Conservation (phyloP, 164 flowering plant species). For the Euptelea pleiosperma region DNA sequence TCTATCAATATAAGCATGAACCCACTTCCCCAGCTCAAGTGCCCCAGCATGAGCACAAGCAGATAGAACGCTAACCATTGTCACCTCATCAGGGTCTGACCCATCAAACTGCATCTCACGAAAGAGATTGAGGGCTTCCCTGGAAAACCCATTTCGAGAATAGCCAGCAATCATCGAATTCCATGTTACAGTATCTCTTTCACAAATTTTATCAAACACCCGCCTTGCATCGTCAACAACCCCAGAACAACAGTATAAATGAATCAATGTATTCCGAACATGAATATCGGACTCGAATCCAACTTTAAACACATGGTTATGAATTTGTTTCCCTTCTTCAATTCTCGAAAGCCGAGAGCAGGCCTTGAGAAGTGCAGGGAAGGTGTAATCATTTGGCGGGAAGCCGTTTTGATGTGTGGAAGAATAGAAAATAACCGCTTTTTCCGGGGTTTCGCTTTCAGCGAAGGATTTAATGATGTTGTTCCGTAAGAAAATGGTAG, state of each 20-base stretch:
- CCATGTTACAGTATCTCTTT: constrained; percentile 19
- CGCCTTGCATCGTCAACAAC: not conserved
- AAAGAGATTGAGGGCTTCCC: constrained; percentile 14
- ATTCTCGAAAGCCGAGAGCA: constrained; percentile 14
- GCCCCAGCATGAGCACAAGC: constrained; percentile 20
- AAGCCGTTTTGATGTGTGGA: constrained; percentile 12
- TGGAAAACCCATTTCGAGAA: constrained; percentile 13
- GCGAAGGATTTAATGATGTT: constrained; percentile 12
- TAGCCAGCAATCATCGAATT: constrained; percentile 17
- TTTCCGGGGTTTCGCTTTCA: constrained; percentile 11
- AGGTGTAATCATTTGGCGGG: constrained; percentile 16
- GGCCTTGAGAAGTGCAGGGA: constrained; percentile 15
- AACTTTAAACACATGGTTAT: constrained; percentile 16
- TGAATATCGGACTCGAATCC: constrained; percentile 15
- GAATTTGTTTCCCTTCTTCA: constrained; percentile 17
- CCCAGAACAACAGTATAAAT: constrained; percentile 14
- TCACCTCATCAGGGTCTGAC: not conserved
- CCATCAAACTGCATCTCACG: constrained; percentile 18
- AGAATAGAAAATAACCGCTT: constrained; percentile 16
- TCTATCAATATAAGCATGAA: constrained; percentile 17
- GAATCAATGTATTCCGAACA: constrained; percentile 10
- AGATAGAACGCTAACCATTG: constrained; percentile 5
- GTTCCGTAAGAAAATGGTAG: constrained; percentile 11
- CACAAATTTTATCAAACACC: constrained; percentile 12
- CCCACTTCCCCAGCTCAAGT: constrained; percentile 18